These are phyloP conservation scores for Suillus bovinus DNA, from an alignment of 768 basidiomycete species.

Conservation along the genomic window DNA sequence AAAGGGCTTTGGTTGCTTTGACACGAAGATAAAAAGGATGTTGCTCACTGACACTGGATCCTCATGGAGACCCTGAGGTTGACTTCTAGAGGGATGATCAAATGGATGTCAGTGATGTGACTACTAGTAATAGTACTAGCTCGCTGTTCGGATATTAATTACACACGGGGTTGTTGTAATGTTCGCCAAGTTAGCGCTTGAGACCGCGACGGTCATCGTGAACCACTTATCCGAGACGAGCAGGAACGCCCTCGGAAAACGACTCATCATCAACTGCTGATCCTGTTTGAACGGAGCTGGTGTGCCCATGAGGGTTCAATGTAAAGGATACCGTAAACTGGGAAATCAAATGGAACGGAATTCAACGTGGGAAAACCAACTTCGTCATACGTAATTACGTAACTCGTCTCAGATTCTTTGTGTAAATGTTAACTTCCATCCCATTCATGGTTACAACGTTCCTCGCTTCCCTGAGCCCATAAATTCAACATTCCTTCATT, in stretches of 20 bases:
- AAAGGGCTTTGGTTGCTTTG: neutral
- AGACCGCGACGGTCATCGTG: neutral
- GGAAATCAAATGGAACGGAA: neutral
- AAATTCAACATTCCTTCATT: slow-evolving; percentile 23
- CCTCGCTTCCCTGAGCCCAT: slow-evolving; percentile 25
- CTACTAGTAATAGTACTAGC: neutral
- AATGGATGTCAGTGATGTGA: neutral
- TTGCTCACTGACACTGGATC: neutral
- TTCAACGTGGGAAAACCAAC: slow-evolving; percentile 11
- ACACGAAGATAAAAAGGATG: neutral
- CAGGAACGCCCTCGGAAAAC: neutral
- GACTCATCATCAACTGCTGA: neutral
- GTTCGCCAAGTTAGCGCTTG: neutral
- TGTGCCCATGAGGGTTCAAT: neutral
- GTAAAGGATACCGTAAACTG: too few relatives aligned
- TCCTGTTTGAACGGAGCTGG: neutral
- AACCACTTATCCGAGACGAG: neutral
- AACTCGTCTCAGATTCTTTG: neutral
- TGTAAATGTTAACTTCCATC: slow-evolving; percentile 7
- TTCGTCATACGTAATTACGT: neutral
- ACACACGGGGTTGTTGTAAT: slow-evolving; percentile 5
- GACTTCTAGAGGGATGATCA: neutral
- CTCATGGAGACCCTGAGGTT: neutral
- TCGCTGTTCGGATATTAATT: slow-evolving; percentile 25
- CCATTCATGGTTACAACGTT: slow-evolving; percentile 14